Conservation (phyloP, 2,329 filamentous ascomycete species). For the Furcasterigmium sp. region DNA sequence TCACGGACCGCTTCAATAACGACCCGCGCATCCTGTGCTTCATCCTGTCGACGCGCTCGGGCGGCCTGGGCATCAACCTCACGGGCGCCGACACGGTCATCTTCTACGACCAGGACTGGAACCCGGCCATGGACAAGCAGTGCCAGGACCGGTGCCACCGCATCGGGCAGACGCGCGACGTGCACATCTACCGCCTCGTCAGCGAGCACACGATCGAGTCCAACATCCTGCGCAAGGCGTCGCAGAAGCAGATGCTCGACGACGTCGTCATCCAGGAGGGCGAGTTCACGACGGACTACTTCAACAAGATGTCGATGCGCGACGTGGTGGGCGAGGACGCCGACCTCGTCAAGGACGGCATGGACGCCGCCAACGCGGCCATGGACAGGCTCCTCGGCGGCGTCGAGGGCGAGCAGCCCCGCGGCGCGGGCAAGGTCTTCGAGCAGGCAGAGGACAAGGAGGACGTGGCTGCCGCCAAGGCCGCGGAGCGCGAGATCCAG, state of each 20-base stretch:
- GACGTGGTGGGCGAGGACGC: slow-evolving; percentile 61
- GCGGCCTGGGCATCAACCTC: slow-evolving; percentile 91
- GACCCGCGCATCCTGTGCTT: slow-evolving; percentile 90
- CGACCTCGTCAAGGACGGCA: slow-evolving; percentile 52
- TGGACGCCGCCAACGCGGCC: slow-evolving; percentile 72
- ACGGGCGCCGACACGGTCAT: slow-evolving; percentile 97
- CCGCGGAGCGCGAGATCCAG: slow-evolving; percentile 83
- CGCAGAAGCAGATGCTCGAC: slow-evolving; percentile 96
- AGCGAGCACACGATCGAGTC: slow-evolving; percentile 95
- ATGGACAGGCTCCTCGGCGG: slow-evolving; percentile 80
- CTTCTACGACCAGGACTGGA: slow-evolving; percentile 99
- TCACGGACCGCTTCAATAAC: slow-evolving; percentile 95
- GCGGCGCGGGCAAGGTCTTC: slow-evolving; percentile 64
- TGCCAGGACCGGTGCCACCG: slow-evolving; percentile 96
- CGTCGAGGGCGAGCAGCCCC: slow-evolving; percentile 54
- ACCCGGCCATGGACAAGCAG: slow-evolving; percentile 99
- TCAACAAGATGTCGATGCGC: slow-evolving; percentile 70
- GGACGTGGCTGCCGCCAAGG: slow-evolving; percentile 80
- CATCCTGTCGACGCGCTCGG: slow-evolving; percentile 90
- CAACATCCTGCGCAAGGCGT: slow-evolving; percentile 93
- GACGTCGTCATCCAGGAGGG: slow-evolving; percentile 98
- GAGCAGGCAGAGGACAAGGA: slow-evolving; percentile 90
- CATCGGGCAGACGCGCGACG: slow-evolving; percentile 94
- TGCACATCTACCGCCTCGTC: slow-evolving; percentile 93
- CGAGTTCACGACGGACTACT: slow-evolving; percentile 95